Conservation (phyloP, 148 eudicot genomes). For the Persicaria tinctoria region DNA sequence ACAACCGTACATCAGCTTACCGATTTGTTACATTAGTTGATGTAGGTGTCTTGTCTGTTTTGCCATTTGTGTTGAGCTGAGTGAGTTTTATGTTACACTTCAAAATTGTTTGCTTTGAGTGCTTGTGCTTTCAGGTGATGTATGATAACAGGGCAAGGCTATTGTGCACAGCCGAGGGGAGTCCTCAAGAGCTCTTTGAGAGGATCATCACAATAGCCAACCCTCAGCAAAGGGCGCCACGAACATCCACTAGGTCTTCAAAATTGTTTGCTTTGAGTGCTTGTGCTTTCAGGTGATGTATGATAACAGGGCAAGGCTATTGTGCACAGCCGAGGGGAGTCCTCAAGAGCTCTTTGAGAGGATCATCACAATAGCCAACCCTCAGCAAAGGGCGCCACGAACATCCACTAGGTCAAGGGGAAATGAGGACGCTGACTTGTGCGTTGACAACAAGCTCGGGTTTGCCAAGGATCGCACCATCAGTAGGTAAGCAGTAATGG, state of each 20-base stretch:
- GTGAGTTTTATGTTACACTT: too few species aligned
- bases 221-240: conserved; percentile 51
- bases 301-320: conserved; percentile 68
- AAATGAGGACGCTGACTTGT: conserved; percentile 63
- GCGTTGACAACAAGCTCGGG: conserved; percentile 85
- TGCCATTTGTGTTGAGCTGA: background rate
- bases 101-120: too few species aligned
- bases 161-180: conserved; percentile 78
- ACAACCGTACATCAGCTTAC: conserved; percentile 81
- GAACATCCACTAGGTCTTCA: conserved; percentile 65
- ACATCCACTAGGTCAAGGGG: conserved; percentile 71
- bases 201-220: conserved; percentile 64
- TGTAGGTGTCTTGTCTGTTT: conserved; percentile 37
- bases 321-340: conserved; percentile 80
- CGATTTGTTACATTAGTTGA: conserved; percentile 92
- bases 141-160: conserved; percentile 81
- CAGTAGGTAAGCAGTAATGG: conserved; percentile 46
- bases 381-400: conserved; percentile 54
- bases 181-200: conserved; percentile 61
- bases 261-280: too few species aligned
- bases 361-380: conserved; percentile 63
- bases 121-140: conserved; percentile 46
- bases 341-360: conserved; percentile 66
- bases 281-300: conserved; percentile 58
- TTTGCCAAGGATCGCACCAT: conserved; percentile 91